A percentile compares a stretch with the other conserved stretches of the same genome.
Conservation (phyloP, 2,329 filamentous ascomycete genomes). For the Aspergillus fijiensis region DNA sequence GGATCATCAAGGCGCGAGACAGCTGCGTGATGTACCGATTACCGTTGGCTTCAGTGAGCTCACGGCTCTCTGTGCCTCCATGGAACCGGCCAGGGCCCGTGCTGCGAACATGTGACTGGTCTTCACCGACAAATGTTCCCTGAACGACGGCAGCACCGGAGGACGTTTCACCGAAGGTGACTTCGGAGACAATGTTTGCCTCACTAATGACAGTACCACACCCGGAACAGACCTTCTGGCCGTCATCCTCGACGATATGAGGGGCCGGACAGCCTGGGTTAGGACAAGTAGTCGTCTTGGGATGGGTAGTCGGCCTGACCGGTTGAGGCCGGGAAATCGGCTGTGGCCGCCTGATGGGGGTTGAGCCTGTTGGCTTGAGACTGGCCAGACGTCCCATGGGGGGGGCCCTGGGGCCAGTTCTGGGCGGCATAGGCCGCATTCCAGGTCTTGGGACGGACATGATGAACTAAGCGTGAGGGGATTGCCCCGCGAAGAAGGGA, state of each 20-base stretch:
- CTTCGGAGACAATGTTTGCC: conserved; percentile 85
- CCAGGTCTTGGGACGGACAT: conserved; percentile 37
- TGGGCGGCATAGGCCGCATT: conserved; percentile 33
- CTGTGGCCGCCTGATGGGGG: conserved; percentile 40
- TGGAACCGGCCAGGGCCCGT: conserved; percentile 50
- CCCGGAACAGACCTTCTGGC: conserved; percentile 65
- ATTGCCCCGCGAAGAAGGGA: no score
- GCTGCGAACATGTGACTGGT: conserved; percentile 75
- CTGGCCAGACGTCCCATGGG: conserved; percentile 40
- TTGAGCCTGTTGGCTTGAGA: conserved; percentile 38
- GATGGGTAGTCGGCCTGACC: conserved; percentile 35
- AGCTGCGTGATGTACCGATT: conserved; percentile 46
- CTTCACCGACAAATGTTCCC: conserved; percentile 81
- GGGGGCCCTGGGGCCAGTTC: conserved; percentile 26
- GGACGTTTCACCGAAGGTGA: conserved; percentile 85
- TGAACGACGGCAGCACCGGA: conserved; percentile 86
- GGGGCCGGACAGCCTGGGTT: conserved; percentile 48
- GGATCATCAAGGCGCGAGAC: conserved; percentile 44
- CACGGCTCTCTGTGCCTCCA: conserved; percentile 49
- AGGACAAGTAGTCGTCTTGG: conserved; percentile 44
- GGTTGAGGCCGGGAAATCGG: conserved; percentile 31
- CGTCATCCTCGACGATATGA: conserved; percentile 48
- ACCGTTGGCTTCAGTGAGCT: conserved; percentile 48
- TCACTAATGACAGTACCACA: conserved; percentile 85
- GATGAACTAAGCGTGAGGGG: background rate